Conservation (phyloP, 1,139 yeast species). For the Pichia sp. region DNA sequence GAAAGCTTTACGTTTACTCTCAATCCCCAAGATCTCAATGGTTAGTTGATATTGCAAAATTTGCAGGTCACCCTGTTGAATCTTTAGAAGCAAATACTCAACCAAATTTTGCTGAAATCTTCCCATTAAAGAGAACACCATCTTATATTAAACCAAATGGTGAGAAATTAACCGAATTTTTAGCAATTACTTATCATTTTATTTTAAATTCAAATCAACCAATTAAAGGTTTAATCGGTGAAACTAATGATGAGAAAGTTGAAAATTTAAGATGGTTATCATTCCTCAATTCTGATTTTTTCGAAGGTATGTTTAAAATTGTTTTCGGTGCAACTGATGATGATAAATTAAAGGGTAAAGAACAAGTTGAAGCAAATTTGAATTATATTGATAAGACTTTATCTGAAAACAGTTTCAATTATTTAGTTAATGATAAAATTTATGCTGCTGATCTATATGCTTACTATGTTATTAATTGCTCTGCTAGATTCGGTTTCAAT, state of each 20-base stretch:
- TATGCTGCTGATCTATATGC: neutral
- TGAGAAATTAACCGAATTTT: constrained; percentile 24
- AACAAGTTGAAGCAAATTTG: neutral
- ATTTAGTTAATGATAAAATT: neutral
- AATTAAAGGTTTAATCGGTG: constrained; percentile 16
- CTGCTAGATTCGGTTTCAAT: too few relatives aligned
- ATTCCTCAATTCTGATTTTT: constrained; percentile 24
- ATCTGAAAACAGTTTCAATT: neutral
- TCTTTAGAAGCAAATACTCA: constrained; percentile 24
- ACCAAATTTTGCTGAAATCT: constrained; percentile 9
- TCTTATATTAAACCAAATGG: constrained; percentile 26
- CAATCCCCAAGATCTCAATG: constrained; percentile 20
- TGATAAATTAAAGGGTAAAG: neutral
- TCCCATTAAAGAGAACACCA: constrained; percentile 30
- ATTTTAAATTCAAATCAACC: constrained; percentile 13
- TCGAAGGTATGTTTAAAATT: neutral
- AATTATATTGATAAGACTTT: neutral
- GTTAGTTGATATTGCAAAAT: constrained; percentile 13
- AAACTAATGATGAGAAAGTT: constrained; percentile 23
- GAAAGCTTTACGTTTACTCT: constrained; percentile 16
- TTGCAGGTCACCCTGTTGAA: constrained; percentile 35
- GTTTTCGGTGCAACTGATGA: neutral
- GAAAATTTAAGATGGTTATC: constrained; percentile 26
- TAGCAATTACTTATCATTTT: constrained; percentile 26
- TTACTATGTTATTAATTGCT: neutral